Evolutionary conservation across 1,284 basidiomycete species (phyloP).

Genomic region (Paramarasmius palmivorus): DNA sequence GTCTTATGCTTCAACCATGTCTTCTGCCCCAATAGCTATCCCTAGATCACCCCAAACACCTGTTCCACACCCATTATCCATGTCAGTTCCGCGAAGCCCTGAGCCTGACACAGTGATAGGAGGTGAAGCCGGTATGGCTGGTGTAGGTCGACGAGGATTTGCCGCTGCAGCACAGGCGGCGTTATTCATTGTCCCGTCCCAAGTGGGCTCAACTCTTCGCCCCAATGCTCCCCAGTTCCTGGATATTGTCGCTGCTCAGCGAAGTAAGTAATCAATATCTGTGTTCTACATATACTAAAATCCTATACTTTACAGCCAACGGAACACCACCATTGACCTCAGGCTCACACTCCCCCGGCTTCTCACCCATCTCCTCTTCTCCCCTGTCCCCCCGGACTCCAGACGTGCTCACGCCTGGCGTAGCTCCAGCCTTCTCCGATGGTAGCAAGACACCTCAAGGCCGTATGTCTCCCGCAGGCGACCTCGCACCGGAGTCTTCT

Average conservation of each 20-base stretch:
- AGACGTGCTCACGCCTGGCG: conserved; percentile 12
- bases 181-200: conserved; percentile 45
- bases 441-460: too few species aligned
- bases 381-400: conserved; percentile 28
- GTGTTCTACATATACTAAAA: conserved; percentile 15
- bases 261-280: conserved; percentile 33
- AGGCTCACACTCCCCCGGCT: conserved; percentile 19
- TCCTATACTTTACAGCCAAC: conserved; percentile 19
- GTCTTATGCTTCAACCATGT: conserved; percentile 17
- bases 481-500: background rate
- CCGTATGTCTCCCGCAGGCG: too few species aligned
- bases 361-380: conserved; percentile 43
- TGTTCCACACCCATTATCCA: background rate
- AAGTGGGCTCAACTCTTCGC: conserved; percentile 9
- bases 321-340: conserved; percentile 41
- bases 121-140: conserved; percentile 87
- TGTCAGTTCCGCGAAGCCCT: conserved; percentile 13
- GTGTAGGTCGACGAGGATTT: conserved; percentile 84
- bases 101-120: conserved; percentile 72
- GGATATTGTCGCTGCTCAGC: conserved; percentile 47
- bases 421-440: too few species aligned
- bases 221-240: conserved; percentile 42
- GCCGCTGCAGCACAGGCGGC: conserved; percentile 77
- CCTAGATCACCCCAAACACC: conserved; percentile 12
- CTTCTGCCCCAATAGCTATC: conserved; percentile 6